Percentiles rank a stretch among this genome's conserved stretches.
Conservation (phyloP, 2,329 filamentous ascomycete species). For the Myriosclerotinia scirpicola region DNA sequence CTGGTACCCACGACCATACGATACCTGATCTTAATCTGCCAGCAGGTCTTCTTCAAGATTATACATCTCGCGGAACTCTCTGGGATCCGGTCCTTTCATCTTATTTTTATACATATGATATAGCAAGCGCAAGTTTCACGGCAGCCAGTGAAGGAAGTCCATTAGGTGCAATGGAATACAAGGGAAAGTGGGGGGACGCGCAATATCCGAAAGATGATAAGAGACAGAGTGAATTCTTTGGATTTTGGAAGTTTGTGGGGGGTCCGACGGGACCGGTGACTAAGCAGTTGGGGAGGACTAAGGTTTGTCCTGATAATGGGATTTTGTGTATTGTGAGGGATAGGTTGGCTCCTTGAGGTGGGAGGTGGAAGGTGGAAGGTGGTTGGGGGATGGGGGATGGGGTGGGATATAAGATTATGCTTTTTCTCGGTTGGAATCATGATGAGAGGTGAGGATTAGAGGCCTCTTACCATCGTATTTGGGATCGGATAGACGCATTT, state of each 20-base stretch:
- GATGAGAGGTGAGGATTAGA: neutral
- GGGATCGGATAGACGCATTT: neutral
- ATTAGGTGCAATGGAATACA: constrained; percentile 55
- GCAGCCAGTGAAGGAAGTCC: constrained; percentile 44
- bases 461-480: neutral
- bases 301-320: constrained; percentile 54
- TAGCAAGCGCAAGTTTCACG: constrained; percentile 34
- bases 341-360: constrained; percentile 30
- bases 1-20: constrained; percentile 60
- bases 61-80: constrained; percentile 53
- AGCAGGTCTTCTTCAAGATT: constrained; percentile 52
- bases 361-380: neutral
- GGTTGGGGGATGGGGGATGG: neutral
- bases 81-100: constrained; percentile 61
- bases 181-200: constrained; percentile 62
- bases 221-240: constrained; percentile 44
- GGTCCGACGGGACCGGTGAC: constrained; percentile 63
- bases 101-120: constrained; percentile 56
- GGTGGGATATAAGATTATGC: neutral
- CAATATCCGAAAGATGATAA: constrained; percentile 53
- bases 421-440: neutral
- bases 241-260: constrained; percentile 50
- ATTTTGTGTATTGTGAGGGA: constrained; percentile 38
- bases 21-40: constrained; percentile 61
- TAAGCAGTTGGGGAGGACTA: constrained; percentile 55